Evolutionary conservation across 2,329 filamentous ascomycete genomes (phyloP).

Genomic region (Ophiostoma piceae): DNA sequence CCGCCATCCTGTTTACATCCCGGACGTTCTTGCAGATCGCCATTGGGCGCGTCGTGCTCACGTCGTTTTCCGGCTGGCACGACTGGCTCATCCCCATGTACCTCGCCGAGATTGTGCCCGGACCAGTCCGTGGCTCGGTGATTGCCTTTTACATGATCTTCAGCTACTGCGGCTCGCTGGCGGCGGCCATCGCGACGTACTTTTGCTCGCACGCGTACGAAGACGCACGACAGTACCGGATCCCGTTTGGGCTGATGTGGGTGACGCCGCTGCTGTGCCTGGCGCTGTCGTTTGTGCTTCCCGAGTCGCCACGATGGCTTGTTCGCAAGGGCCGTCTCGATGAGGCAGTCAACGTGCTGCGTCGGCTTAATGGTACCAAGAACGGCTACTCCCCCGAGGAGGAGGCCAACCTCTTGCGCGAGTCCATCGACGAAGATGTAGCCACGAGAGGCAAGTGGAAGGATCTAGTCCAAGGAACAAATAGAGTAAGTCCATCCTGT

Average conservation of each 20-base stretch:
- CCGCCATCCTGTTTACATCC: background rate
- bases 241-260: conserved; percentile 25
- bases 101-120: conserved; percentile 27
- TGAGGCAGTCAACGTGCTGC: background rate
- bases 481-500: background rate
- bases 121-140: conserved; percentile 22
- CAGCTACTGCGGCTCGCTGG: background rate
- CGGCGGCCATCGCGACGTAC: background rate
- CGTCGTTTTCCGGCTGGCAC: conserved; percentile 25
- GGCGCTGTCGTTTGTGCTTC: conserved; percentile 22
- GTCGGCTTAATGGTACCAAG: background rate
- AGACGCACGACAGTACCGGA: conserved; percentile 17
- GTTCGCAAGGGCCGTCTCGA: background rate
- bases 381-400: background rate
- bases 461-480: background rate
- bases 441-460: background rate
- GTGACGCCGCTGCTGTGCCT: conserved; percentile 21
- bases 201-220: background rate
- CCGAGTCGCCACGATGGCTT: conserved; percentile 28
- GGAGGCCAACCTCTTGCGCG: background rate
- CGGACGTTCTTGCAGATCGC: background rate
- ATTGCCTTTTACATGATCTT: background rate
- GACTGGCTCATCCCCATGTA: conserved; percentile 28
- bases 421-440: background rate
- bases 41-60: conserved; percentile 24